Evolutionary conservation across 2,329 filamentous ascomycete genomes (phyloP).

Genomic region (Aspergillus piperis): DNA sequence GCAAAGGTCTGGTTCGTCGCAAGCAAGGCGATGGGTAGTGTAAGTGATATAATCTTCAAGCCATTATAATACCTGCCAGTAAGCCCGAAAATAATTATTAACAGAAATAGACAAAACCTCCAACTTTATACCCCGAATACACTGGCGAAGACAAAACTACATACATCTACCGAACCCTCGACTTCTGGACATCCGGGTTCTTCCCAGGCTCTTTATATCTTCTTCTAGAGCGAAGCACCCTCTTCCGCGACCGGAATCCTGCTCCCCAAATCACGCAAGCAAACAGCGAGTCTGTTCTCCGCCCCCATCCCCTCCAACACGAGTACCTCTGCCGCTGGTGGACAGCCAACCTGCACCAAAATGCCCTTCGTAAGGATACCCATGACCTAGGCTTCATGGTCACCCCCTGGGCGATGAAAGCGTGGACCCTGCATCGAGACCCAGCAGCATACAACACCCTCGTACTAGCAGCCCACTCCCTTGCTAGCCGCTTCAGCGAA

Average conservation of each 20-base stretch:
- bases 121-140: constrained; percentile 21
- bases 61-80: fast-evolving
- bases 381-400: constrained; percentile 60
- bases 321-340: constrained; percentile 44
- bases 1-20: too few species aligned
- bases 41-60: too few species aligned
- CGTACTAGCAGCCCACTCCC: constrained; percentile 38
- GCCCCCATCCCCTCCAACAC: constrained; percentile 17
- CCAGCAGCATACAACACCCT: constrained; percentile 33
- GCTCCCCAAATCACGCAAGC: background rate
- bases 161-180: constrained; percentile 45
- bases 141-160: constrained; percentile 12
- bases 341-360: constrained; percentile 41
- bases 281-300: too few species aligned
- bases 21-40: too few species aligned
- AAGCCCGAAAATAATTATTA: too few species aligned
- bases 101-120: background rate
- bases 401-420: constrained; percentile 49
- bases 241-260: constrained; percentile 26
- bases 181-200: constrained; percentile 54
- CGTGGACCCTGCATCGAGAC: constrained; percentile 51
- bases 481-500: constrained; percentile 41
- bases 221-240: constrained; percentile 37
- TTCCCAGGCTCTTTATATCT: constrained; percentile 50
- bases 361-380: constrained; percentile 50